Evolutionary conservation across 305 asterid species (phyloP).

Genomic region (Stenogyne calaminthoides): DNA sequence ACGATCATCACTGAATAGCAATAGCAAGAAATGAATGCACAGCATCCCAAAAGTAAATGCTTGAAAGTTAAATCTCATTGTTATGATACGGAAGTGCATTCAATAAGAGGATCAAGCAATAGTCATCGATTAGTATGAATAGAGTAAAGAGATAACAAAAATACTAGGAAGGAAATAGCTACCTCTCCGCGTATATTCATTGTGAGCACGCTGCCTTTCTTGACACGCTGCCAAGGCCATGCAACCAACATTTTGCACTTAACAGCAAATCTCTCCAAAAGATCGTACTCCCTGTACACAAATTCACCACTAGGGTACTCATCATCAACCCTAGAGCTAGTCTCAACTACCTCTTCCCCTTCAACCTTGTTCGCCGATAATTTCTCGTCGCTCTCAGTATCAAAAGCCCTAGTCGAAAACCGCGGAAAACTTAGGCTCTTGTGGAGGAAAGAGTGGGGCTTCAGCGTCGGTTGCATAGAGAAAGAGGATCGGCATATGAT

Average conservation of each 20-base stretch:
- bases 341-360: constrained; percentile 26
- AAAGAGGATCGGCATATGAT: constrained; percentile 36
- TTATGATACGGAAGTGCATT: neutral
- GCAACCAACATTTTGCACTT: constrained; percentile 80
- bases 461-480: constrained; percentile 24
- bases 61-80: neutral
- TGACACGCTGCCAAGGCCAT: constrained; percentile 91
- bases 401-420: constrained; percentile 38
- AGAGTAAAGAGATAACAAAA: neutral
- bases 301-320: constrained; percentile 86
- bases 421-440: constrained; percentile 13
- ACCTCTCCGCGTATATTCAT: constrained; percentile 96
- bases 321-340: constrained; percentile 32
- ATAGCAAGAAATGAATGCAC: neutral
- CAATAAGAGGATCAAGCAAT: neutral
- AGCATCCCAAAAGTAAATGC: neutral
- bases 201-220: constrained; percentile 84
- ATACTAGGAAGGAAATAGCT: neutral
- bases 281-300: constrained; percentile 57
- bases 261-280: constrained; percentile 63
- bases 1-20: neutral
- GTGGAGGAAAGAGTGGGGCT: constrained; percentile 13
- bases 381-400: constrained; percentile 34
- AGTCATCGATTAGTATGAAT: neutral
- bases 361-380: constrained; percentile 27